Conservation (phyloP, 2,329 filamentous ascomycete species). For the Hypoxylon sp. region DNA sequence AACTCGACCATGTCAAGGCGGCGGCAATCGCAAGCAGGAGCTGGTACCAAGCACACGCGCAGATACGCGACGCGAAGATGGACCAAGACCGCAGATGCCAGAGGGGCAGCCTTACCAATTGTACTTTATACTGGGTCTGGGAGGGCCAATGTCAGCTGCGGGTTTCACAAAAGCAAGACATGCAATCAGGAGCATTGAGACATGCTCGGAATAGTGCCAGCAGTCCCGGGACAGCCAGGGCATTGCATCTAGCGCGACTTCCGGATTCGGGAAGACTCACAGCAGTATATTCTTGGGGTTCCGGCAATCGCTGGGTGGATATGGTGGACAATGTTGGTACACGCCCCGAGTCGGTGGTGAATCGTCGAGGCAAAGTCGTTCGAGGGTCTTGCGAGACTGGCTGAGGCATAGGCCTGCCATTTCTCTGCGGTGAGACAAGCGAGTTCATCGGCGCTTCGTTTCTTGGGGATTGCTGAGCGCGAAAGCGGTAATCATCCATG, state of each 20-base stretch:
- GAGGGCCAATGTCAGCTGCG: constrained; percentile 49
- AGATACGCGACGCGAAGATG: constrained; percentile 24
- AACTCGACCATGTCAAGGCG: constrained; percentile 28
- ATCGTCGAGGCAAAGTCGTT: constrained; percentile 86
- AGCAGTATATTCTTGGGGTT: constrained; percentile 65
- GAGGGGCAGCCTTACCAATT: constrained; percentile 74
- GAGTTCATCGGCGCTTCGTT: constrained; percentile 82
- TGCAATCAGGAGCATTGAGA: constrained; percentile 51
- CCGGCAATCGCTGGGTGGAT: constrained; percentile 65
- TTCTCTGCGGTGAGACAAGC: constrained; percentile 81
- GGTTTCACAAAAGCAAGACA: constrained; percentile 54
- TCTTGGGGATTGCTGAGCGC: constrained; percentile 81
- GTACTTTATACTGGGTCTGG: constrained; percentile 64
- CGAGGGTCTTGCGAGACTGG: constrained; percentile 77
- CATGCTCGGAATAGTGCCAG: constrained; percentile 46
- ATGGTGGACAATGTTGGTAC: constrained; percentile 81
- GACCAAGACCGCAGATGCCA: constrained; percentile 20
- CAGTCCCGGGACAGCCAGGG: constrained; percentile 35
- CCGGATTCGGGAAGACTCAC: constrained; percentile 48
- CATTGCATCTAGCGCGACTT: constrained; percentile 31
- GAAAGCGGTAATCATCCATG: constrained; percentile 87
- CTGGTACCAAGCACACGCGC: constrained; percentile 14
- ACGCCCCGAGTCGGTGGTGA: constrained; percentile 92
- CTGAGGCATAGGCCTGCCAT: constrained; percentile 74
- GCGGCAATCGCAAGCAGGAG: constrained; percentile 23